Conservation (phyloP, 140 eudicot genomes). For the Bidens hawaiensis region DNA sequence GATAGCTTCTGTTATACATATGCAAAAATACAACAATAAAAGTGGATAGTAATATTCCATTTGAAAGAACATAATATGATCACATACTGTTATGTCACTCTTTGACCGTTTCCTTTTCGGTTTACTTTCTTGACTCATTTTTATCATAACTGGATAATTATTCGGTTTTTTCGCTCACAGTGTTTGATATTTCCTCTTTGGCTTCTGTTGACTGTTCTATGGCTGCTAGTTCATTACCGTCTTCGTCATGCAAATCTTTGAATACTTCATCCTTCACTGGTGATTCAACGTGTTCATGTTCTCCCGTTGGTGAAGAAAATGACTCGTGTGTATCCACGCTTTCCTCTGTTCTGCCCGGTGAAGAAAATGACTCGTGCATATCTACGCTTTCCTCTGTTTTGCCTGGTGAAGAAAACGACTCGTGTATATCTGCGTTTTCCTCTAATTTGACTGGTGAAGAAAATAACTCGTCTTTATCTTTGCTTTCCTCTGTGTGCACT, state of each 20-base stretch:
- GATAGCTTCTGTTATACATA: not conserved
- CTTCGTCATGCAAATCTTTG: not conserved
- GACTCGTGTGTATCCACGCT: no score
- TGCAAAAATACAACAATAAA: not conserved
- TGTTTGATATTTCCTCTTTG: not conserved
- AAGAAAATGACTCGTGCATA: no score
- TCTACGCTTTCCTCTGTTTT: no score
- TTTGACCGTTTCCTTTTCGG: not conserved
- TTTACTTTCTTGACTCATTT: not conserved
- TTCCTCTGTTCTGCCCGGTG: no score
- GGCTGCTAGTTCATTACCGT: not conserved
- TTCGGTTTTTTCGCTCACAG: not conserved
- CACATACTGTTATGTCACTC: not conserved
- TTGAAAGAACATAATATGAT: not conserved
- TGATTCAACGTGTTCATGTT: constrained; percentile 1
- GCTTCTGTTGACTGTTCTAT: not conserved
- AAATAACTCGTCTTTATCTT: not conserved
- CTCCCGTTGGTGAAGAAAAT: no score
- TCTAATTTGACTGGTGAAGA: not conserved
- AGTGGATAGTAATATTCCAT: not conserved
- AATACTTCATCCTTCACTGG: no score
- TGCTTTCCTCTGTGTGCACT: constrained; percentile 1
- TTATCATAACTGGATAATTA: not conserved
- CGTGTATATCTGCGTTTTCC: no score
- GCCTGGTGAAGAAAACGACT: no score